Percentiles rank a stretch among this genome's conserved stretches.
These are phyloP conservation scores for Sordariomycetes sp. DNA, from an alignment of 2,329 filamentous ascomycete genomes.

Conservation along the genomic window DNA sequence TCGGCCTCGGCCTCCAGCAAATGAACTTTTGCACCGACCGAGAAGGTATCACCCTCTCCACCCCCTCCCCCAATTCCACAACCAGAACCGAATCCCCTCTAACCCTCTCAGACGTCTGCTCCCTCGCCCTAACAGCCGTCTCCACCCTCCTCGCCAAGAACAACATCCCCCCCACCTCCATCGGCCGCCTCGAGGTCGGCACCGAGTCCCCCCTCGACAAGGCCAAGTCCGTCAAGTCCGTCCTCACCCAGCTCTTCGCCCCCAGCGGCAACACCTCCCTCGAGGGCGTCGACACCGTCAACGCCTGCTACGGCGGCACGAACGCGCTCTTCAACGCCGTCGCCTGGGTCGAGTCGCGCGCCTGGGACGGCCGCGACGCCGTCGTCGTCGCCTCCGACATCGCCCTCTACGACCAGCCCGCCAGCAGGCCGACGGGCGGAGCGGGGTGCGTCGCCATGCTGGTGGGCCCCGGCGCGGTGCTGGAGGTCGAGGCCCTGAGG, in stretches of 20 bases:
- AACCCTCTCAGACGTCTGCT: constrained; percentile 64
- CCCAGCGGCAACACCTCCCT: constrained; percentile 62
- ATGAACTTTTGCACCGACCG: constrained; percentile 89
- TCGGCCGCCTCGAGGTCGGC: constrained; percentile 75
- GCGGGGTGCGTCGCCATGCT: constrained; percentile 71
- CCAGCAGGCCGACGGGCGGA: constrained; percentile 70
- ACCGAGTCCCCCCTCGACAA: constrained; percentile 82
- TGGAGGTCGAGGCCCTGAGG: constrained; percentile 68
- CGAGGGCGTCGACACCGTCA: constrained; percentile 73
- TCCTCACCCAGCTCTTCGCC: constrained; percentile 77
- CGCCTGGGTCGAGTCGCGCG: constrained; percentile 81
- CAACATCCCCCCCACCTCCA: constrained; percentile 65
- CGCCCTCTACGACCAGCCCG: constrained; percentile 75
- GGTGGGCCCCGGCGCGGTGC: constrained; percentile 65
- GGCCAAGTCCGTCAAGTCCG: constrained; percentile 61
- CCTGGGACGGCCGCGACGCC: constrained; percentile 74
- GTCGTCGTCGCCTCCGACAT: constrained; percentile 76
- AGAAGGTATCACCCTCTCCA: constrained; percentile 49
- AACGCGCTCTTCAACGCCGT: constrained; percentile 75
- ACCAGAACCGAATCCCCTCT: constrained; percentile 9
- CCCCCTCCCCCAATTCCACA: not conserved
- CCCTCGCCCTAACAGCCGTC: constrained; percentile 66
- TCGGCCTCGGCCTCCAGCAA: constrained; percentile 81
- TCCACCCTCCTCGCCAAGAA: constrained; percentile 74
- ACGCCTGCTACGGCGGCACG: constrained; percentile 80